These are phyloP conservation scores for Aspergillus novofumigatus DNA, from an alignment of 2,329 filamentous ascomycete genomes.

Conservation along the genomic window DNA sequence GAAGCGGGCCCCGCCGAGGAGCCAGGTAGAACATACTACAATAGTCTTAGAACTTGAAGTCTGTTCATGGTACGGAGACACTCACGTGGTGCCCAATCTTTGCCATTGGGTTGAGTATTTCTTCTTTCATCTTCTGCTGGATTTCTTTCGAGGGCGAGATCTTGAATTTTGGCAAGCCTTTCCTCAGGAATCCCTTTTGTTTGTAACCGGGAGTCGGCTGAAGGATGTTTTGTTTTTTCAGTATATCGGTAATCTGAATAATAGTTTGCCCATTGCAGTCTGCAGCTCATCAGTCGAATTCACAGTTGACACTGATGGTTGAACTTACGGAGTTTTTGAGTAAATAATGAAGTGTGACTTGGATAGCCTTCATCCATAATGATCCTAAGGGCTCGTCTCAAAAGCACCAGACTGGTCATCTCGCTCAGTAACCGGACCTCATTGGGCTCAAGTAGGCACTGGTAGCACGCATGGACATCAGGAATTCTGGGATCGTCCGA, in stretches of 20 bases:
- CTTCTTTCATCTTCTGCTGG: constrained; percentile 17
- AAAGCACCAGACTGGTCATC: constrained; percentile 24
- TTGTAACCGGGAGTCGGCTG: constrained; percentile 28
- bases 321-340: constrained; percentile 29
- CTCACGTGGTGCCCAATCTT: constrained; percentile 33
- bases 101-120: constrained; percentile 29
- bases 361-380: constrained; percentile 29
- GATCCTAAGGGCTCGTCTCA: constrained; percentile 25
- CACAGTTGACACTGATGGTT: neutral
- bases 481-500: constrained; percentile 37
- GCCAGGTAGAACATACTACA: constrained; percentile 9
- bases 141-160: constrained; percentile 18
- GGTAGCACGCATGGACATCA: constrained; percentile 44
- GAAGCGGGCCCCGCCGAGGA: neutral
- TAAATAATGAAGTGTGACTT: constrained; percentile 19
- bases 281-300: constrained; percentile 13
- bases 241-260: constrained; percentile 25
- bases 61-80: constrained; percentile 6
- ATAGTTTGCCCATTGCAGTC: constrained; percentile 29
- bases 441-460: constrained; percentile 37
- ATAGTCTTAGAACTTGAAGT: neutral
- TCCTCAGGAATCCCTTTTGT: constrained; percentile 25
- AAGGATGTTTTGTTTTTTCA: constrained; percentile 24
- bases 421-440: constrained; percentile 24
- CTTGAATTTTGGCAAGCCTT: constrained; percentile 26